These are phyloP conservation scores for Talaromyces amestolkiae DNA, from an alignment of 2,329 filamentous ascomycete genomes.

Conservation along the genomic window DNA sequence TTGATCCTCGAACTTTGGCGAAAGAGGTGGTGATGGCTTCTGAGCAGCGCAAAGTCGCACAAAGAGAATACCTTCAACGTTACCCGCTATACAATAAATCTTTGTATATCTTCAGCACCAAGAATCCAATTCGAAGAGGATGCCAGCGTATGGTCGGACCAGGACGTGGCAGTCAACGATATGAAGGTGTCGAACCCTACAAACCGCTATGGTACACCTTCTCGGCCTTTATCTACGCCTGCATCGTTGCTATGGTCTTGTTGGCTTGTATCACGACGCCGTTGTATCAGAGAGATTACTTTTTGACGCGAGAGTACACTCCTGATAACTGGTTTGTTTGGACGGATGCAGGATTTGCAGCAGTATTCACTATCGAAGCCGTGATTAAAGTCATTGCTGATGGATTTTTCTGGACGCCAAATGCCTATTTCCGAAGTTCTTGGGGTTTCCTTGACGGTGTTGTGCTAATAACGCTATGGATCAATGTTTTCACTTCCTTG, in stretches of 20 bases:
- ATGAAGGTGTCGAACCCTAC: slow-evolving; percentile 86
- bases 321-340: slow-evolving; percentile 89
- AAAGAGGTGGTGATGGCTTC: slow-evolving; percentile 83
- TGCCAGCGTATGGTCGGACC: slow-evolving; percentile 91
- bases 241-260: slow-evolving; percentile 96
- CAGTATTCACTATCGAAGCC: slow-evolving; percentile 82
- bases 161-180: slow-evolving; percentile 78
- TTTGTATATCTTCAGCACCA: slow-evolving; percentile 78
- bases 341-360: slow-evolving; percentile 84
- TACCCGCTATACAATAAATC: slow-evolving; percentile 92
- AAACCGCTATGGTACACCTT: slow-evolving; percentile 89
- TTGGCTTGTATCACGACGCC: slow-evolving; percentile 93
- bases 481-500: slow-evolving; percentile 83
- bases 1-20: slow-evolving; percentile 84
- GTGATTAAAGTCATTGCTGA: slow-evolving; percentile 91
- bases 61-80: slow-evolving; percentile 82
- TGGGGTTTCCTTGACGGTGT: slow-evolving; percentile 96
- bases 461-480: slow-evolving; percentile 89
- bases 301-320: slow-evolving; percentile 58
- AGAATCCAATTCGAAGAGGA: slow-evolving; percentile 72
- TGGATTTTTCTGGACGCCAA: slow-evolving; percentile 93
- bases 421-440: slow-evolving; percentile 92
- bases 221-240: slow-evolving; percentile 88
- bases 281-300: slow-evolving; percentile 87
- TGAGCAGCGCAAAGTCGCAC: slow-evolving; percentile 77